These are phyloP conservation scores for Oryza coarctata DNA, from an alignment of 176 grass and related monocot species.

Conservation along the genomic window DNA sequence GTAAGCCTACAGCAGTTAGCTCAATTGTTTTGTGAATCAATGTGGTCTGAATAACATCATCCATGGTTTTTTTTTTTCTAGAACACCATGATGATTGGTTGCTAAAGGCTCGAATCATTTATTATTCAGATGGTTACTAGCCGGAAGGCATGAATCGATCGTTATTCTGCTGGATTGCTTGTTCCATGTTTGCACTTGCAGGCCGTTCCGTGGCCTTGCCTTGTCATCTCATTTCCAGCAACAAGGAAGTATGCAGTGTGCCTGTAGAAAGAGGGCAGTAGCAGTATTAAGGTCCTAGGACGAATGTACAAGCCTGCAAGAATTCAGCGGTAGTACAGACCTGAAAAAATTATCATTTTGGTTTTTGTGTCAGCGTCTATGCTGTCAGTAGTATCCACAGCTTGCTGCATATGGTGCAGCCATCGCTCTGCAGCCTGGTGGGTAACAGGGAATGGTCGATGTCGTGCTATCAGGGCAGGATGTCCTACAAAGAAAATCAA, in stretches of 20 bases:
- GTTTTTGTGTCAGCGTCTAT: slow-evolving; percentile 69
- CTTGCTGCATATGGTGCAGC: slow-evolving; percentile 92
- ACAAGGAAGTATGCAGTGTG: slow-evolving; percentile 94
- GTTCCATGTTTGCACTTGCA: slow-evolving; percentile 56
- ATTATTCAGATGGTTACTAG: slow-evolving; percentile 12
- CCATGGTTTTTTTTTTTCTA: background rate
- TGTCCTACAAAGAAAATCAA: slow-evolving; percentile 53
- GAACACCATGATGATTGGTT: background rate
- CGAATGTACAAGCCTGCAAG: background rate
- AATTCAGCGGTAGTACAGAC: slow-evolving; percentile 16
- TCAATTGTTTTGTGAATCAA: background rate
- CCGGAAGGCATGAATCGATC: background rate
- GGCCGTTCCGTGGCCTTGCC: slow-evolving; percentile 47
- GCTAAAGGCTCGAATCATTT: background rate
- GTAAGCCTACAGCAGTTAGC: background rate
- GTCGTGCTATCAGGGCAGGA: slow-evolving; percentile 83
- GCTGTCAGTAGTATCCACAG: slow-evolving; percentile 59
- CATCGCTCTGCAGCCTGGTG: slow-evolving; percentile 89
- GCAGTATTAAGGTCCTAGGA: background rate
- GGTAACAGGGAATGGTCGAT: slow-evolving; percentile 75
- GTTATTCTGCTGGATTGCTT: slow-evolving; percentile 46
- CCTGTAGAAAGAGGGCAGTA: slow-evolving; percentile 40
- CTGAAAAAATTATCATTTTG: slow-evolving; percentile 97
- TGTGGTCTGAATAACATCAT: background rate
- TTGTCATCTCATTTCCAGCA: slow-evolving; percentile 84